Conservation (phyloP, 2,329 filamentous ascomycete species). For the Orbilia brochopaga region DNA sequence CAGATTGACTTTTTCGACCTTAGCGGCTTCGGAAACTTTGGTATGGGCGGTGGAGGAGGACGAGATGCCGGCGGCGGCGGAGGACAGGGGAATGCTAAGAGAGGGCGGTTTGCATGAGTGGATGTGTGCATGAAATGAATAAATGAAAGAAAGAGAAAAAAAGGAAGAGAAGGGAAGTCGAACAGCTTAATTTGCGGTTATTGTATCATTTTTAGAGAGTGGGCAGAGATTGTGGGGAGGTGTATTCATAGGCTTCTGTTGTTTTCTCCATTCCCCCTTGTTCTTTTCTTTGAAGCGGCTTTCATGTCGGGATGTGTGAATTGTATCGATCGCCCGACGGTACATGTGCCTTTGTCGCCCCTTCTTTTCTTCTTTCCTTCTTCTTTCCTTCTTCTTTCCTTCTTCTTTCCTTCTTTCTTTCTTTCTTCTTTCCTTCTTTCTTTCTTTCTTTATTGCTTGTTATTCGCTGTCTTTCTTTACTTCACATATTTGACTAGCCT, state of each 20-base stretch:
- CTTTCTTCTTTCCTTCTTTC: conserved; percentile 16
- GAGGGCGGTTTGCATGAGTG: conserved; percentile 36
- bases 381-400: conserved; percentile 11
- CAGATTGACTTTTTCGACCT: conserved; percentile 45
- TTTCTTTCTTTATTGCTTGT: no score
- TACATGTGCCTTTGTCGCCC: conserved; percentile 26
- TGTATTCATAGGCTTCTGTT: conserved; percentile 30
- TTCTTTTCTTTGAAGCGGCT: conserved; percentile 19
- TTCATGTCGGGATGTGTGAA: conserved; percentile 18
- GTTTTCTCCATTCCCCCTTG: conserved; percentile 2
- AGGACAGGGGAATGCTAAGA: conserved; percentile 45
- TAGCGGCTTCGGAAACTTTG: conserved; percentile 43
- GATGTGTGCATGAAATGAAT: no score
- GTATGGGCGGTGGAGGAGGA: conserved; percentile 19
- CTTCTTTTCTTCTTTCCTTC: conserved; percentile 34
- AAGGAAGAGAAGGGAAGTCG: neutral
- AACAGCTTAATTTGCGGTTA: conserved; percentile 1
- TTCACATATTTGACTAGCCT: no score
- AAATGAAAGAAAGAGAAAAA: no score
- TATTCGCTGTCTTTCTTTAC: no score
- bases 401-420: conserved; percentile 29
- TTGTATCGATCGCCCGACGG: conserved; percentile 26
- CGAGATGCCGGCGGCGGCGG: conserved; percentile 23
- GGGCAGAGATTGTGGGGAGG: conserved; percentile 45
- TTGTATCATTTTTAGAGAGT: conserved; percentile 7